Percentiles rank a stretch among this genome's conserved stretches.
These are phyloP conservation scores for Hamigera avellanea DNA, from an alignment of 495 filamentous ascomycete species.

Conservation along the genomic window DNA sequence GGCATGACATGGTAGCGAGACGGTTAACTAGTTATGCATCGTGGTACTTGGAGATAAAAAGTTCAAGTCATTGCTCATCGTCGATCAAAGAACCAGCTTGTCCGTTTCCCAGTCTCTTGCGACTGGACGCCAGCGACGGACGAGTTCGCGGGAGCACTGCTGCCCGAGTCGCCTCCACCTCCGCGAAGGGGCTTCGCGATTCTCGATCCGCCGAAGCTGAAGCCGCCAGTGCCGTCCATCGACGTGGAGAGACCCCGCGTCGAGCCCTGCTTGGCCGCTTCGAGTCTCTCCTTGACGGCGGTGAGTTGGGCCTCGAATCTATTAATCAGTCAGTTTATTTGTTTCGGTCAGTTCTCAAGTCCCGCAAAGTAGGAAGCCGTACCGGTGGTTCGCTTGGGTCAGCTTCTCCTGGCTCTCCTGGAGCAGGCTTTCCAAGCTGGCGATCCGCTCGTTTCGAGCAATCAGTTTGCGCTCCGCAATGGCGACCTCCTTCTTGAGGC, in stretches of 20 bases:
- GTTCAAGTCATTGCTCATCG: conserved; percentile 15
- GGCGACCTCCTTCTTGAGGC: conserved; percentile 95
- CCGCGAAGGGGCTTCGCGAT: conserved; percentile 97
- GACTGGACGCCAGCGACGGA: conserved; percentile 29
- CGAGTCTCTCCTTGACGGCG: conserved; percentile 92
- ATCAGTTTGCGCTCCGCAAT: conserved; percentile 96
- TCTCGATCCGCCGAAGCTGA: conserved; percentile 67
- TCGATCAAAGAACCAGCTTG: conserved; percentile 41
- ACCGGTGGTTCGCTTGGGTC: conserved; percentile 91
- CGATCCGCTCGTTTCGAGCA: conserved; percentile 91
- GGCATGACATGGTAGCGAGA: too few relatives aligned
- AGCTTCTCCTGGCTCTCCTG: conserved; percentile 97
- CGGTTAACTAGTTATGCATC: too few relatives aligned
- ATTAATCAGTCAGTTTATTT: conserved; percentile 4
- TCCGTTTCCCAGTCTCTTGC: conserved; percentile 36
- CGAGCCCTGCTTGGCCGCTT: conserved; percentile 83
- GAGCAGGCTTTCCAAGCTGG: conserved; percentile 78
- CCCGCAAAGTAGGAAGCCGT: conserved; percentile 21
- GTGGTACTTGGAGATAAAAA: too few relatives aligned
- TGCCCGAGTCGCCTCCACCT: conserved; percentile 58
- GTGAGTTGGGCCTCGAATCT: conserved; percentile 96
- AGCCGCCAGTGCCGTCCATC: conserved; percentile 47
- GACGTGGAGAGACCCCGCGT: conserved; percentile 65
- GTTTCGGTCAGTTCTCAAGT: too few relatives aligned
- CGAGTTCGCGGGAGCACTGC: conserved; percentile 17